Percentiles rank a stretch among this genome's conserved stretches.
phyloP scores from a whole-genome alignment of 2,329 filamentous ascomycete genomes.

The Penicillium sp. region DNA sequence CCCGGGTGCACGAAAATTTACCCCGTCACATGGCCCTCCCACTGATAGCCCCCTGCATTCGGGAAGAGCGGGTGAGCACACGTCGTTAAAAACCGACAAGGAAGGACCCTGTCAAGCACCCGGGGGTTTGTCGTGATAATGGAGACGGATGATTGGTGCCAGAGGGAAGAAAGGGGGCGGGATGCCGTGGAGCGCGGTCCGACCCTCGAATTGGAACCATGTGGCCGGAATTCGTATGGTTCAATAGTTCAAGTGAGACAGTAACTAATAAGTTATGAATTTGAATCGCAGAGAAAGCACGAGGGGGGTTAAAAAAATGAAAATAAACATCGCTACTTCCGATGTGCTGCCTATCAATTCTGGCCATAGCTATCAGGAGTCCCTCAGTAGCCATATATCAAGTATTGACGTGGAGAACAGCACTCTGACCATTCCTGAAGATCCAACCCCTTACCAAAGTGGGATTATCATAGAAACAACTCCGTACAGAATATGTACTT shows the following conservation, averaged over 20 bases:
- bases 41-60: not conserved
- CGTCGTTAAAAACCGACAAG: not conserved
- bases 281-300: too few species aligned
- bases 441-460: not conserved
- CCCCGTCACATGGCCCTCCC: not conserved
- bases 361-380: too few species aligned
- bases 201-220: conserved; percentile 15
- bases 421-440: not conserved
- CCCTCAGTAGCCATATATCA: too few species aligned
- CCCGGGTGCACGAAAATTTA: not conserved
- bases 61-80: not conserved
- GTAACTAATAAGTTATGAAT: too few species aligned
- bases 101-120: not conserved
- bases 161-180: not conserved
- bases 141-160: not conserved
- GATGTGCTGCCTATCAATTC: too few species aligned
- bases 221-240: conserved; percentile 1
- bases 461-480: not conserved
- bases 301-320: too few species aligned
- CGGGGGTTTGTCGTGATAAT: not conserved
- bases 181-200: conserved; percentile 15
- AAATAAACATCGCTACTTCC: too few species aligned
- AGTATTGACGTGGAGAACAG: not conserved
- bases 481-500: not conserved
- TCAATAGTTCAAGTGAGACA: too few species aligned